Conservation (phyloP, 306 rosid species). For the Argentina anserina region DNA sequence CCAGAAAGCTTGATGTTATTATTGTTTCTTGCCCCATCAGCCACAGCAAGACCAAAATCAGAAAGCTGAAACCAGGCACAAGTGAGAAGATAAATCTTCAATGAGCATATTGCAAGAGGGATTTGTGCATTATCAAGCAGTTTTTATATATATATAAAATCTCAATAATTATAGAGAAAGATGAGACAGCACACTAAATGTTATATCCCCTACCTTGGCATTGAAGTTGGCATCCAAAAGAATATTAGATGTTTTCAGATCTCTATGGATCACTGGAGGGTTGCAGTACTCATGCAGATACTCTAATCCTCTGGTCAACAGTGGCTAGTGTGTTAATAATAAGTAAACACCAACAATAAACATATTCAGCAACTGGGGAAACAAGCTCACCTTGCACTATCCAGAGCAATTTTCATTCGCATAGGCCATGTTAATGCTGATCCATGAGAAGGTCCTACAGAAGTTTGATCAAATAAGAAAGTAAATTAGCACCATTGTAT, state of each 20-base stretch:
- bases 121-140: too few species aligned
- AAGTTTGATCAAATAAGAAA: neutral
- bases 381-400: constrained; percentile 69
- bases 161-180: constrained; percentile 1
- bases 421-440: constrained; percentile 76
- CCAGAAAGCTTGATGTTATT: constrained; percentile 83
- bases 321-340: constrained; percentile 28
- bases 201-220: constrained; percentile 62
- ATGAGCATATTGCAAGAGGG: constrained; percentile 20
- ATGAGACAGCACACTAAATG: constrained; percentile 12
- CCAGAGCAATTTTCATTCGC: constrained; percentile 97
- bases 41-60: constrained; percentile 87
- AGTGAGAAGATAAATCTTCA: constrained; percentile 17
- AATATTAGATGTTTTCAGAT: constrained; percentile 92
- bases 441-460: constrained; percentile 78
- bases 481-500: neutral
- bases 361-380: constrained; percentile 9
- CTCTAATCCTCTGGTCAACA: constrained; percentile 81
- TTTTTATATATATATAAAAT: too few species aligned
- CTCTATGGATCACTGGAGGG: constrained; percentile 89
- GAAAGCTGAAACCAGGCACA: constrained; percentile 69
- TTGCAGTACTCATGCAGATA: constrained; percentile 82
- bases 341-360: neutral
- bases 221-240: constrained; percentile 89
- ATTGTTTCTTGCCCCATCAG: constrained; percentile 75